phyloP scores from a whole-genome alignment of 2,329 filamentous ascomycete species.

The Monilinia fructicola region DNA sequence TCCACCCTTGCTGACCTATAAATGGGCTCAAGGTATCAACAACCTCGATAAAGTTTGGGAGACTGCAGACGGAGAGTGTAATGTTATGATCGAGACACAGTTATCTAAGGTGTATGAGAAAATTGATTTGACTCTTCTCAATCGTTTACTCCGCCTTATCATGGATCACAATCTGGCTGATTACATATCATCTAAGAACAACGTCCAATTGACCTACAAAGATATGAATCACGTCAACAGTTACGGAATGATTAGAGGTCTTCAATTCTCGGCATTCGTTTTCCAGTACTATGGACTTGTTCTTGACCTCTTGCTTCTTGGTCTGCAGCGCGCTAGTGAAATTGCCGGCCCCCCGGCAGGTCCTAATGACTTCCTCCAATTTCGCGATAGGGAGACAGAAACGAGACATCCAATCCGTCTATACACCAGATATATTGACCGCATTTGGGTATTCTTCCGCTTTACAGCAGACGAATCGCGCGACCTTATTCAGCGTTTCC shows the following conservation, averaged over 20 bases:
- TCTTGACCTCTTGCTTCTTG: constrained; percentile 86
- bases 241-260: constrained; percentile 95
- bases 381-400: constrained; percentile 89
- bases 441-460: constrained; percentile 96
- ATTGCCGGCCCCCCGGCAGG: constrained; percentile 91
- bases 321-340: constrained; percentile 93
- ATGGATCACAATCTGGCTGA: constrained; percentile 99
- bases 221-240: constrained; percentile 99
- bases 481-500: constrained; percentile 93
- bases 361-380: constrained; percentile 97
- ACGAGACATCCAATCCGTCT: constrained; percentile 91
- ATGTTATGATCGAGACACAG: constrained; percentile 97
- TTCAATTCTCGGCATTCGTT: constrained; percentile 97
- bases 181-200: constrained; percentile 99
- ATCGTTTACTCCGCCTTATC: constrained; percentile 86
- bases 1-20: constrained; percentile 89
- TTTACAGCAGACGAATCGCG: constrained; percentile 93
- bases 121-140: constrained; percentile 93
- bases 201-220: constrained; percentile 98
- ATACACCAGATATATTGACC: constrained; percentile 98
- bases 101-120: constrained; percentile 99
- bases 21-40: constrained; percentile 99
- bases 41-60: constrained; percentile 96
- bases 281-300: constrained; percentile 99
- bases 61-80: constrained; percentile 89